phyloP scores from a whole-genome alignment of 192 early-diverging fungal genomes.

The Entomortierella chlamydospora region DNA sequence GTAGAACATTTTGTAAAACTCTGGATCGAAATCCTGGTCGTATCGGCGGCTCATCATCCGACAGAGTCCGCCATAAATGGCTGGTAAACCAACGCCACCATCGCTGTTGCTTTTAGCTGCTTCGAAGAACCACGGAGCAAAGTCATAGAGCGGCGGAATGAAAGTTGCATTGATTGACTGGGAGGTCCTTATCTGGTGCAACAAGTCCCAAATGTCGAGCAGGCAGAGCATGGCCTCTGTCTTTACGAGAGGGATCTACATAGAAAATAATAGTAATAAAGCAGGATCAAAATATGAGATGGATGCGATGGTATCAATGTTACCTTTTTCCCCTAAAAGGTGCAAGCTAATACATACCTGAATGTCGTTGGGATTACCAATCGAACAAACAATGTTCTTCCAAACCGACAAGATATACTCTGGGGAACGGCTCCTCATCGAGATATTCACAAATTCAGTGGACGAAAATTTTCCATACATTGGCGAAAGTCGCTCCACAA shows the following conservation, averaged over 20 bases:
- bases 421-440: constrained; percentile 54
- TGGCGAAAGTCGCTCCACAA: constrained; percentile 58
- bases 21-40: constrained; percentile 69
- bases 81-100: constrained; percentile 69
- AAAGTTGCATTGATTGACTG: constrained; percentile 20
- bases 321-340: no score
- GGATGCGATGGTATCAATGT: no score
- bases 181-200: constrained; percentile 57
- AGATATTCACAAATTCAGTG: constrained; percentile 70
- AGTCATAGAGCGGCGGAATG: constrained; percentile 80
- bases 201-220: constrained; percentile 73
- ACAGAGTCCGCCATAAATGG: constrained; percentile 79
- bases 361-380: constrained; percentile 82
- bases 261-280: background rate
- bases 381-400: constrained; percentile 83
- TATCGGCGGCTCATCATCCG: constrained; percentile 80
- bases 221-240: constrained; percentile 73
- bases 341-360: constrained; percentile 63
- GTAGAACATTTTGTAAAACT: constrained; percentile 80
- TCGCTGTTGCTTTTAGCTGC: constrained; percentile 66
- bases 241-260: constrained; percentile 69
- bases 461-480: constrained; percentile 60
- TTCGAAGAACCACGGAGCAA: constrained; percentile 83
- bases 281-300: no score
- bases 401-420: constrained; percentile 65